These are phyloP conservation scores for Cicer bijugum DNA, from an alignment of 306 rosid genomes.

Conservation along the genomic window DNA sequence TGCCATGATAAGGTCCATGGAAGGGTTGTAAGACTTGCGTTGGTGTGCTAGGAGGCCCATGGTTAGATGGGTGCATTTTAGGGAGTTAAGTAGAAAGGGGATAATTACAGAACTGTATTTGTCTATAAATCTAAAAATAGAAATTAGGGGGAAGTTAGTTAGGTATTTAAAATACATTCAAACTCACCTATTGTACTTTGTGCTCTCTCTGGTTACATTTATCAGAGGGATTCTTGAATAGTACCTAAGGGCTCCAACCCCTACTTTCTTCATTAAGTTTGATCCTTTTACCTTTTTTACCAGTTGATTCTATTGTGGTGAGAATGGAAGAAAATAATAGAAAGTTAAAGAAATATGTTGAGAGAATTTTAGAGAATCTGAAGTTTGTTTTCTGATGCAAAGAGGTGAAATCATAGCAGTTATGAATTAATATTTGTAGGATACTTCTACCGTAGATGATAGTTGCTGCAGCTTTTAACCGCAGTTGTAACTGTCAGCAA, in stretches of 20 bases:
- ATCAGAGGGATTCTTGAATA: background rate
- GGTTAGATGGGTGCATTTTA: background rate
- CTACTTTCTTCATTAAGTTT: slow-evolving; percentile 1
- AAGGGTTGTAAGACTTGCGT: background rate
- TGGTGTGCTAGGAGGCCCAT: slow-evolving; percentile 3
- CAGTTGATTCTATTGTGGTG: background rate
- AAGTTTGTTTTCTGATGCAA: slow-evolving; percentile 12
- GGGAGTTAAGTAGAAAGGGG: background rate
- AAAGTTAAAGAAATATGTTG: slow-evolving; percentile 3
- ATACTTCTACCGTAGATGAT: background rate
- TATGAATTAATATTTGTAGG: background rate
- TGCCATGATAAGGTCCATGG: background rate
- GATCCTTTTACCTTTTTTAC: background rate
- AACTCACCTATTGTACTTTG: background rate
- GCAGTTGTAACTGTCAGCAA: background rate
- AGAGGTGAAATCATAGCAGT: background rate
- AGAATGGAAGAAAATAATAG: slow-evolving; percentile 15
- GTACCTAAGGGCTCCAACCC: background rate
- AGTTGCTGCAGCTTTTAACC: background rate
- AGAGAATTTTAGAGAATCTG: slow-evolving; percentile 18
- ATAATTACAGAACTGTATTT: background rate
- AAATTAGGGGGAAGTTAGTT: background rate
- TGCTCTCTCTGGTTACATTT: background rate
- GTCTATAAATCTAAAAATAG: background rate
- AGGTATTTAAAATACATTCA: background rate